A percentile compares a stretch with the other conserved stretches of the same genome.
These are phyloP conservation scores for sorghum (Sorghum bicolor) DNA, from an alignment of 176 grass and related monocot species.

Conservation along the genomic window DNA sequence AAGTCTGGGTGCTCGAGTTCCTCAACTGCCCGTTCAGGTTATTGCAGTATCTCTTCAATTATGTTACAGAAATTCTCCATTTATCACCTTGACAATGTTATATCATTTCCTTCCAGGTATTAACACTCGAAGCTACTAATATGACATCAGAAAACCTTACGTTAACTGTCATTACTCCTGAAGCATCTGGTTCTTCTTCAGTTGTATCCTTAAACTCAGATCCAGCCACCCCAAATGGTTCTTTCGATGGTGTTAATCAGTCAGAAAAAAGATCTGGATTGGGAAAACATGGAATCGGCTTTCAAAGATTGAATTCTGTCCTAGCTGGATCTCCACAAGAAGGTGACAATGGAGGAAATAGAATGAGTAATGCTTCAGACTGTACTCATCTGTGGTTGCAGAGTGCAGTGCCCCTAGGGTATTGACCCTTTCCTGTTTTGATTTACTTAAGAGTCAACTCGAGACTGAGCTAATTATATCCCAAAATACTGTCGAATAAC, in stretches of 20 bases:
- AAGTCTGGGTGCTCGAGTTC: slow-evolving; percentile 53
- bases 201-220: slow-evolving; percentile 80
- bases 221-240: slow-evolving; percentile 57
- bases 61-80: not conserved
- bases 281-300: slow-evolving; percentile 24
- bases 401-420: slow-evolving; percentile 93
- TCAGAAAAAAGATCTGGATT: slow-evolving; percentile 33
- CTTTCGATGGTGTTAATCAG: slow-evolving; percentile 46
- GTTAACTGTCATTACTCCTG: slow-evolving; percentile 88
- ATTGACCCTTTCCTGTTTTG: slow-evolving; percentile 23
- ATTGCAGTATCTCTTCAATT: slow-evolving; percentile 19
- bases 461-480: not conserved
- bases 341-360: slow-evolving; percentile 47
- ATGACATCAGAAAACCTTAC: slow-evolving; percentile 89
- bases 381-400: slow-evolving; percentile 97
- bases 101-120: slow-evolving; percentile 50
- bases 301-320: slow-evolving; percentile 44
- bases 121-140: slow-evolving; percentile 98
- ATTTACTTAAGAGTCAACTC: not conserved
- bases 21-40: slow-evolving; percentile 91
- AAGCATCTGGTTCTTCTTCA: slow-evolving; percentile 79
- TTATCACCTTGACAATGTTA: slow-evolving; percentile 5
- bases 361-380: slow-evolving; percentile 37
- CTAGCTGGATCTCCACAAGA: slow-evolving; percentile 48
- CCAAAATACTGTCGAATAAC: slow-evolving; percentile 11